Evolutionary conservation across 208 protist genomes (phyloP).

Genomic region (Trypanosoma boissoni): DNA sequence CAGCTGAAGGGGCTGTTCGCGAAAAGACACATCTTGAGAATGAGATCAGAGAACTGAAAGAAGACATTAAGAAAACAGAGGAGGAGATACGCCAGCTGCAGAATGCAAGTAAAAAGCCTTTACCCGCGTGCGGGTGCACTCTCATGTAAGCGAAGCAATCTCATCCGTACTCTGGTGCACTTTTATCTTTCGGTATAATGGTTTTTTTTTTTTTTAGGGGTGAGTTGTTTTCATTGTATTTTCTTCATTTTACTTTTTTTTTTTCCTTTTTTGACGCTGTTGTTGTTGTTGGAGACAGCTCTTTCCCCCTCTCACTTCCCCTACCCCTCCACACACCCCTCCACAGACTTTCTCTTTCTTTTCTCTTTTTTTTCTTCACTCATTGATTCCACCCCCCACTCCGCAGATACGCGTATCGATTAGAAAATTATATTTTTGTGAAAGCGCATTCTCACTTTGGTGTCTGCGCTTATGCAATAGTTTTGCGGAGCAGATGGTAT

Average conservation of each 20-base stretch:
- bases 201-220: conserved; percentile 14
- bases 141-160: conserved; percentile 61
- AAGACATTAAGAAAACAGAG: conserved; percentile 56
- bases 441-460: too few species aligned
- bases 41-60: conserved; percentile 45
- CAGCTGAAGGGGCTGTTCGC: conserved; percentile 23
- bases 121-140: conserved; percentile 42
- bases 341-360: too few species aligned
- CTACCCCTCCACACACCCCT: too few species aligned
- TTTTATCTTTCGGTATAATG: conserved; percentile 42
- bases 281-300: too few species aligned
- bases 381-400: too few species aligned
- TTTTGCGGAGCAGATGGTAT: too few species aligned
- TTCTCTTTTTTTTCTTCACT: too few species aligned
- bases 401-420: too few species aligned
- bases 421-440: too few species aligned
- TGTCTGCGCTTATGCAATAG: too few species aligned
- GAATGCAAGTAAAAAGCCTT: conserved; percentile 37
- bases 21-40: conserved; percentile 47
- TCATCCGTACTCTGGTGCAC: conserved; percentile 41
- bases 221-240: background rate
- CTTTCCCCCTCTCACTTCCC: too few species aligned
- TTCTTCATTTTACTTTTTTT: conserved; percentile 6
- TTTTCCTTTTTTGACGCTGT: background rate
- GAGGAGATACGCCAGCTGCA: conserved; percentile 46